A percentile compares a stretch with the other conserved stretches of the same genome.
Evolutionary conservation across 2,329 filamentous ascomycete genomes (phyloP).

Genomic region (Metarhizium brunneum): DNA sequence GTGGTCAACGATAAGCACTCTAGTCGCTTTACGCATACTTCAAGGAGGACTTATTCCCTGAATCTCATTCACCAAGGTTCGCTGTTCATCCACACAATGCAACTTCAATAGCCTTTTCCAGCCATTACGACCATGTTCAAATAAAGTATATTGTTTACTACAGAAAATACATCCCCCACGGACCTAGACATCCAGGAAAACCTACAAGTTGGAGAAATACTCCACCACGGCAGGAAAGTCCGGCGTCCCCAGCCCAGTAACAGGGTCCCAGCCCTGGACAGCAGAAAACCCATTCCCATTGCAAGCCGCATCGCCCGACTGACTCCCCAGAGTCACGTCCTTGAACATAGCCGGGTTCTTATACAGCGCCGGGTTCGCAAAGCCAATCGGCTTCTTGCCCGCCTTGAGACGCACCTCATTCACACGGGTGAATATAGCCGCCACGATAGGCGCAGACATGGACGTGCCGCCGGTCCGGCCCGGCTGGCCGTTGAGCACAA

Average conservation of each 20-base stretch:
- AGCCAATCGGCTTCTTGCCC: conserved; percentile 19
- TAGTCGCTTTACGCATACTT: too few species aligned
- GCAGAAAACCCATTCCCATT: conserved; percentile 12
- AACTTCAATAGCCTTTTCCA: too few species aligned
- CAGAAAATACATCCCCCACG: too few species aligned
- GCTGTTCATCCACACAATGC: too few species aligned
- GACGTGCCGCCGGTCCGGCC: conserved; percentile 39
- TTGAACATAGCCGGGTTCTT: conserved; percentile 9
- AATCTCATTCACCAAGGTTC: too few species aligned
- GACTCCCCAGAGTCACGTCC: conserved; percentile 10
- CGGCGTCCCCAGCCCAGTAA: conserved; percentile 6
- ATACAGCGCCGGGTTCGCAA: conserved; percentile 26
- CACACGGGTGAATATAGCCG: conserved; percentile 22
- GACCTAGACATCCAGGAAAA: neutral
- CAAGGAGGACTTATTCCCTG: too few species aligned
- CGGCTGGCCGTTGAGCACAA: conserved; percentile 33
- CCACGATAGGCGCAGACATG: conserved; percentile 24
- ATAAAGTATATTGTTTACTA: too few species aligned
- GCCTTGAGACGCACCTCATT: conserved; percentile 20
- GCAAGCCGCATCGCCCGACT: conserved; percentile 10
- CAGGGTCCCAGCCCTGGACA: conserved; percentile 10
- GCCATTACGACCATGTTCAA: too few species aligned
- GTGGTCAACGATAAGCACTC: too few species aligned
- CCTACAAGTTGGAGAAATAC: conserved; percentile 25
- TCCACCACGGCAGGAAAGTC: conserved; percentile 22